These are phyloP conservation scores for Agaricus blazei DNA, from an alignment of 768 basidiomycete genomes.

Conservation along the genomic window DNA sequence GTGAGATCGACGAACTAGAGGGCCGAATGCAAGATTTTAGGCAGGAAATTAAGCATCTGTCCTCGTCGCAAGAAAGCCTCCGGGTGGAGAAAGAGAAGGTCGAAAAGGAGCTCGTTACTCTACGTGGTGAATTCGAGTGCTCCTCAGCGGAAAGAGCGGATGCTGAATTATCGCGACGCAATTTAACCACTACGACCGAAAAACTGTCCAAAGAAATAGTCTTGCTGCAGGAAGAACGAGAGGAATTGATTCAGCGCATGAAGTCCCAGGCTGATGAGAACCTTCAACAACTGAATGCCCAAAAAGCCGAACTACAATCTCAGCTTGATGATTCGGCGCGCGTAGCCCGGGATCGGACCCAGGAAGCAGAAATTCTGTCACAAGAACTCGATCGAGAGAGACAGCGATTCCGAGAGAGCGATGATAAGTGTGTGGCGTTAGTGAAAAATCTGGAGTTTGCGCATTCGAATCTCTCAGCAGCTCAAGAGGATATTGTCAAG, in stretches of 20 bases:
- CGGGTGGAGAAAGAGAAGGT: constrained; percentile 14
- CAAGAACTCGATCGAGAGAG: constrained; percentile 33
- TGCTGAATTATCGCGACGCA: not conserved
- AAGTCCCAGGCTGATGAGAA: constrained; percentile 14
- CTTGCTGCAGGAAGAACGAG: constrained; percentile 22
- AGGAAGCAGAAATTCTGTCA: constrained; percentile 33
- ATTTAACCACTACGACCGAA: not conserved
- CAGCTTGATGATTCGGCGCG: constrained; percentile 30
- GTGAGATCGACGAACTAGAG: constrained; percentile 12
- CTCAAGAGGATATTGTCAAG: constrained; percentile 30
- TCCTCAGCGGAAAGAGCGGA: not conserved
- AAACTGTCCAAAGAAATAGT: constrained; percentile 16
- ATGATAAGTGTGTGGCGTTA: constrained; percentile 24
- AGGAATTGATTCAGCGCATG: constrained; percentile 25
- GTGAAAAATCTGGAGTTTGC: constrained; percentile 23
- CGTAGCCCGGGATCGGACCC: constrained; percentile 31
- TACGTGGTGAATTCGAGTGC: not conserved
- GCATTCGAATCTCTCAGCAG: constrained; percentile 26
- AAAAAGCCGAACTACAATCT: constrained; percentile 28
- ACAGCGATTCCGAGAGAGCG: constrained; percentile 26
- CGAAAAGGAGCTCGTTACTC: not conserved
- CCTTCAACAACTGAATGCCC: constrained; percentile 25
- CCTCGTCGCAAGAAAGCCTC: constrained; percentile 11
- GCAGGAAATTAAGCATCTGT: constrained; percentile 8
- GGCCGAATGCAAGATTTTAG: constrained; percentile 10